Base-by-base conservation (phyloP, 208 protist genomes). In the Acanthamoeba triangularis region DNA sequence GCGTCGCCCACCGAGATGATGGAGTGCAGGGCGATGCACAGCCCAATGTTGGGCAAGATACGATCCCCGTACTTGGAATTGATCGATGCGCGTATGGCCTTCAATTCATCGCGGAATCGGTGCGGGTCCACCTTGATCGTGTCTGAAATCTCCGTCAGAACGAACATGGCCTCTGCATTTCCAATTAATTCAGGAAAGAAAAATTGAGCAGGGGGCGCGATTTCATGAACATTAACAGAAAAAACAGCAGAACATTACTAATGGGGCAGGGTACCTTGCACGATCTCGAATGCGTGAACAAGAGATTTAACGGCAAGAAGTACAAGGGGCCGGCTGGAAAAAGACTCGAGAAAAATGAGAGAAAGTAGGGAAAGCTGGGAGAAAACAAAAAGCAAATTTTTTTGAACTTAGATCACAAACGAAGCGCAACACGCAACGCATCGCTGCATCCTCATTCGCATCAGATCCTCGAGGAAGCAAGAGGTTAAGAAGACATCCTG, bases 51-150 rank as follows among this genome's bases (percentile, higher is more conserved):
- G n/a, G 91, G 91, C 41, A 94, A 23, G 25, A 94, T 41, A 28
- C 41, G n/a, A n/a, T 92, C 85, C 11, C 52, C 85, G 41, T 92
- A 92, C 52, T 69, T 59, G 20, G n/a, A 13, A 41, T 92, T 92
- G 13, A 92, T 61, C 33, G n/a, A 23, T 11, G 85, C n/a, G 1
- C 41, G n/a, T 1, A 92, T 13, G 20, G 85, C 85, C 33, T 92
- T 49, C 20, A 92, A 25, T n/a, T 92, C 85, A 41, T 92, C 28
- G 1, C 35, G 33, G 41, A 92, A 92, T 10, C 35, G 44, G 41
- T 92, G 85, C 49, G 85, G 85, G 54, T 35, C 35, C 85, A 92
- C 85, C 85, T 92, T 35, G 56, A 92, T 33, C 56, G 85, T 92
- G 85, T 92, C 85, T 47, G 85, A 59, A 1, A 92, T 13, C 85